Percentiles rank a stretch among this genome's conserved stretches.
These are phyloP conservation scores for Colletotrichum trifolii DNA, from an alignment of 2,329 filamentous ascomycete species.

Conservation along the genomic window DNA sequence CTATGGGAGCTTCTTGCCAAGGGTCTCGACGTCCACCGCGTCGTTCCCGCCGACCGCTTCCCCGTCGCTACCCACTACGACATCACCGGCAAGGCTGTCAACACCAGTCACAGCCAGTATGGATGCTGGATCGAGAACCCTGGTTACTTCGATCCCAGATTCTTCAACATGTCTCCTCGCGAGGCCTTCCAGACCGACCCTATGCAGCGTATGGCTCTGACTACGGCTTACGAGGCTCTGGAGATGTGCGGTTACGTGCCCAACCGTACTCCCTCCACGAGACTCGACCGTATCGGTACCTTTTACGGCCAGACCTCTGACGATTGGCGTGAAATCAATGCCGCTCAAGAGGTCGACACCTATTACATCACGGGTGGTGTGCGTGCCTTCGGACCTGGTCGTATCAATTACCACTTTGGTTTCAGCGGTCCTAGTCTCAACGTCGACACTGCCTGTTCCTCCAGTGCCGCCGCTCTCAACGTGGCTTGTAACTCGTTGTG, in stretches of 20 bases:
- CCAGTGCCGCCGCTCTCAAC: conserved; percentile 77
- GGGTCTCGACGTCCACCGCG: conserved; percentile 71
- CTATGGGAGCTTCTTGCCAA: conserved; percentile 68
- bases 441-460: conserved; percentile 82
- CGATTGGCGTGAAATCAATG: conserved; percentile 83
- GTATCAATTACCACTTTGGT: conserved; percentile 84
- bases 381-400: conserved; percentile 62
- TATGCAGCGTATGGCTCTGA: conserved; percentile 77
- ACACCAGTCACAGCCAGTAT: conserved; percentile 60
- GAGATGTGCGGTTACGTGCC: conserved; percentile 80
- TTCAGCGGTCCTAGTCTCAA: conserved; percentile 79
- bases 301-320: conserved; percentile 83
- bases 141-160: conserved; percentile 73
- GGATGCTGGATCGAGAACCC: conserved; percentile 69
- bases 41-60: conserved; percentile 68
- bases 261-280: conserved; percentile 74
- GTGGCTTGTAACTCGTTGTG: conserved; percentile 77
- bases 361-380: conserved; percentile 64
- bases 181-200: conserved; percentile 78
- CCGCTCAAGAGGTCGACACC: conserved; percentile 71
- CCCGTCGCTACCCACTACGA: conserved; percentile 71
- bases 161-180: conserved; percentile 79
- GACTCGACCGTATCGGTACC: conserved; percentile 69
- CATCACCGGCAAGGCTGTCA: conserved; percentile 70
- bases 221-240: conserved; percentile 82